Base-by-base conservation (phyloP, 176 grass and related monocot species). In the Pontederia paniculata region DNA sequence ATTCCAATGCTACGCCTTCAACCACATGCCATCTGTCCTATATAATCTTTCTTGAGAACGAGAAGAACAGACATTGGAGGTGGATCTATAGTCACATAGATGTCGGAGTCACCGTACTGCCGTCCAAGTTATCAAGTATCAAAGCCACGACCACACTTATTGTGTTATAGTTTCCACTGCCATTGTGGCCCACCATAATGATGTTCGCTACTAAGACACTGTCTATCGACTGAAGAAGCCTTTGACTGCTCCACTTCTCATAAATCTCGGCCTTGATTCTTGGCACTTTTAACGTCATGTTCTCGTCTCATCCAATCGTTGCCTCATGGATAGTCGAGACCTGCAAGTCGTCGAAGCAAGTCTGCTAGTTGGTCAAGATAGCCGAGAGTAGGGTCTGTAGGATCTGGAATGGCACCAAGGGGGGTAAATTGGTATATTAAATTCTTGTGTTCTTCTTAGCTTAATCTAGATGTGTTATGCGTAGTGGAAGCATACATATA, bases 341-440 rank as follows among this genome's bases (percentile, higher is more conserved):
- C 58, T 73, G 63, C 10, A 97, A 57, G 53, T 86, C 86, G 21
- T 90, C 86, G 44, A 75, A 47, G 48, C 86, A 97, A 7, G 91
- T 90, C 70, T 97, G 80, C 56, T 90, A 76, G 79, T 97, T 97
- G 4, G 91, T 97, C 4, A 97, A 13, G 71, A 97, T 70, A 0
- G 86, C 91, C 9, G 91, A 97, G 23, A 97, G 86, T 44, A 90
- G 68, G 15, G 91, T 97, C 37, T 81, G 83, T n/a, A n/a, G n/a
- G n/a, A n/a, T n/a, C n/a, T n/a, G n/a, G n/a, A n/a, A n/a, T n/a
- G n/a, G n/a, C n/a, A n/a, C n/a, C n/a, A n/a, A n/a, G n/a, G n/a
- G n/a, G n/a, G n/a, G n/a, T n/a, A n/a, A n/a, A n/a, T n/a, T n/a
- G n/a, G n/a, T n/a, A n/a, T n/a, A n/a, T n/a, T n/a, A n/a, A n/a